A percentile compares a stretch with the other conserved stretches of the same genome.
phyloP scores from a whole-genome alignment of 2,329 filamentous ascomycete genomes.

The Colletotrichum magnum region DNA sequence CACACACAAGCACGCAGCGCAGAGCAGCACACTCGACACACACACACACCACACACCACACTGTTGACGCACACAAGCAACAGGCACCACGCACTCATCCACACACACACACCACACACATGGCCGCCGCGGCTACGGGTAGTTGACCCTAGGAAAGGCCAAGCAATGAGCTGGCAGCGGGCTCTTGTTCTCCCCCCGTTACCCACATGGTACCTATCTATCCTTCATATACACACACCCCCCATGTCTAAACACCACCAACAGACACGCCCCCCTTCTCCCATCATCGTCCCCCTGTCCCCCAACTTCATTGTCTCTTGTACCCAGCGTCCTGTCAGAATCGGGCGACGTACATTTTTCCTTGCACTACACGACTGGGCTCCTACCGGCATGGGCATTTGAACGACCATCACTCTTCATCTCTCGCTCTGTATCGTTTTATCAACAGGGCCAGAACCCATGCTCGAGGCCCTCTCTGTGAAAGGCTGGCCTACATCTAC shows the following conservation, averaged over 20 bases:
- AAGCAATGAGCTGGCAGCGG: constrained; percentile 32
- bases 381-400: constrained; percentile 18
- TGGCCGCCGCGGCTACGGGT: constrained; percentile 36
- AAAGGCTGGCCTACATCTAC: constrained; percentile 10
- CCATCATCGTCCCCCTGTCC: not conserved
- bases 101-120: constrained; percentile 40
- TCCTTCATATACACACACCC: constrained; percentile 4
- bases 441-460: constrained; percentile 34
- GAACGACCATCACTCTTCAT: constrained; percentile 5
- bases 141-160: constrained; percentile 26
- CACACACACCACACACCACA: constrained; percentile 32
- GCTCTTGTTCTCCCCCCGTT: constrained; percentile 40
- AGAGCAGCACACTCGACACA: constrained; percentile 20
- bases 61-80: constrained; percentile 17
- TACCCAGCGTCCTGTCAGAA: constrained; percentile 20
- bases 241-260: constrained; percentile 4
- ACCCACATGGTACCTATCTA: constrained; percentile 32
- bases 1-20: constrained; percentile 40
- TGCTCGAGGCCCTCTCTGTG: constrained; percentile 24
- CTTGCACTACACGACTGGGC: constrained; percentile 23
- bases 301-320: constrained; percentile 13
- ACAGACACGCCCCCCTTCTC: constrained; percentile 12
- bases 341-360: constrained; percentile 26
- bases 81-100: constrained; percentile 26
- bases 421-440: constrained; percentile 9